Evolutionary conservation across 805 yeast species (phyloP), one percentile per base, ranked within the genome.

Genomic region (Cyberlindnera xylosilytica): DNA sequence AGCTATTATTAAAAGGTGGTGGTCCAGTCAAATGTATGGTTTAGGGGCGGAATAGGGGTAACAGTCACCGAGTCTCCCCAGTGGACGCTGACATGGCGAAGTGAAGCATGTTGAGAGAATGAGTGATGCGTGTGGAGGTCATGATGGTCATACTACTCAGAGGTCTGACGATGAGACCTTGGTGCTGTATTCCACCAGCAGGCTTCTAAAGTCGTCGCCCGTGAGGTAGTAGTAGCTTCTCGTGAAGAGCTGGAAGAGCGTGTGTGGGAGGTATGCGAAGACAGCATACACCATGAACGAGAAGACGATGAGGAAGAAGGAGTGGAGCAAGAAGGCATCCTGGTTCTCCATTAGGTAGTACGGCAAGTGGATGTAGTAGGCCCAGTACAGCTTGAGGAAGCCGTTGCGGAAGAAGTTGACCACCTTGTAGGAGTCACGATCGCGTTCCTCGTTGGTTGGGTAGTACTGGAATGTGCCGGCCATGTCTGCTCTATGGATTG

Each of bases 331-430:
- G 38, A 65, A 65, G 2, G 74, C 70, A 40, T 70, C 74, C 34
- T 61, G 64, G 3, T 62, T 50, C 19, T 72, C 67, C 73, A 70
- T 66, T 39, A 70, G 44, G 44, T 69, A 70, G 49, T 64, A 70
- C 15, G 75, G 75, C 36, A 70, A 49, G 49, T 70, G 73, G 20
- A 70, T 62, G 40, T 69, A 70, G 46, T 70, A 70, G 37, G 63
- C 66, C 74, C 74, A 70, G 47, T 67, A 69, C 16, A 69, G 45
- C 30, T 56, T 58, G 32, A 57, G 58, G n/a, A 62, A 43, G 19
- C 60, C 45, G 29, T 58, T 61, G 39, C 53, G 61, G 28, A 61
- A 41, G 45, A 50, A 57, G 23, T 61, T 58, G 20, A 52, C 44
- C 2, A 58, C 23, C 34, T 46, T 45, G 33, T 54, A 50, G 4